These are phyloP conservation scores for Kwoniella dendrophila DNA, from an alignment of 768 basidiomycete genomes.

Conservation along the genomic window DNA sequence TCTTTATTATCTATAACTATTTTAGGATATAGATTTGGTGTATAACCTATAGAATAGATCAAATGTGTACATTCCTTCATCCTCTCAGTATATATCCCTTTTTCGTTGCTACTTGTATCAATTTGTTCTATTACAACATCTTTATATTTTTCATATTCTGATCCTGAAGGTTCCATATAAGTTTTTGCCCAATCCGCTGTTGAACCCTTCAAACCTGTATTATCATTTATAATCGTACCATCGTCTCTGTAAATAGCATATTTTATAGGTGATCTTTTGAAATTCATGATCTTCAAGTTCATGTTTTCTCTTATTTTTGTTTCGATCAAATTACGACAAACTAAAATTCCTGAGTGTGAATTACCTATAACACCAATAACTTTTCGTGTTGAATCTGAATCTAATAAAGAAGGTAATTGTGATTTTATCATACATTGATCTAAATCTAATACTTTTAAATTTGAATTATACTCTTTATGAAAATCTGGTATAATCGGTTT, in stretches of 20 bases:
- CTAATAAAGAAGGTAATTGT: constrained; percentile 24
- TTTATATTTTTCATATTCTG: background rate
- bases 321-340: constrained; percentile 35
- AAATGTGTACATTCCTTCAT: constrained; percentile 35
- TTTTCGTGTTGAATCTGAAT: constrained; percentile 2
- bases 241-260: constrained; percentile 38
- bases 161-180: constrained; percentile 24
- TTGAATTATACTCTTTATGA: constrained; percentile 23
- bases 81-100: constrained; percentile 24
- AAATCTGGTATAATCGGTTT: constrained; percentile 19
- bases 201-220: constrained; percentile 37
- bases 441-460: constrained; percentile 28
- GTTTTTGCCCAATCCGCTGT: constrained; percentile 37
- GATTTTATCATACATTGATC: constrained; percentile 31
- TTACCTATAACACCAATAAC: constrained; percentile 36
- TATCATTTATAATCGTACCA: constrained; percentile 38
- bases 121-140: constrained; percentile 23
- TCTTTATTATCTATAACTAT: constrained; percentile 12
- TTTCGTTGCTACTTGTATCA: constrained; percentile 10
- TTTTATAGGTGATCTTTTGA: constrained; percentile 26
- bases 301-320: constrained; percentile 5
- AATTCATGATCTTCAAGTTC: constrained; percentile 32
- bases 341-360: constrained; percentile 39
- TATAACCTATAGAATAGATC: constrained; percentile 42
- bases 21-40: constrained; percentile 20